Conservation (phyloP, 768 basidiomycete genomes). For the Termitomyces sp. region DNA sequence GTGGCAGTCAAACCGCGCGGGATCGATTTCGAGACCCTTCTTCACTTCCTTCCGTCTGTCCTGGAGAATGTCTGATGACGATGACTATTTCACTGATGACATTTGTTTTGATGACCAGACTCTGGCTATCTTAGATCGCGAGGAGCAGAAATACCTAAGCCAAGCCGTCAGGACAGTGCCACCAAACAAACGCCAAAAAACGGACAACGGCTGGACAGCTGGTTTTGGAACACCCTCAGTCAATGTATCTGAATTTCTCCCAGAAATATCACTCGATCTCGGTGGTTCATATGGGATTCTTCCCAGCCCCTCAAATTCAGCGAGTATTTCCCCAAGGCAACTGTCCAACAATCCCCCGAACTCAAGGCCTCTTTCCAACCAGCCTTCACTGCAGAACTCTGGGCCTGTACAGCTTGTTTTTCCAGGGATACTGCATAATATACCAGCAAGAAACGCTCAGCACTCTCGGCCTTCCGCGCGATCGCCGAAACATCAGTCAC, state of each 20-base stretch:
- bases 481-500: slow-evolving; percentile 4
- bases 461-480: slow-evolving; percentile 9
- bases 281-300: slow-evolving; percentile 52
- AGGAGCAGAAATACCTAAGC: slow-evolving; percentile 40
- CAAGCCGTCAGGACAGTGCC: slow-evolving; percentile 19
- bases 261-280: slow-evolving; percentile 55
- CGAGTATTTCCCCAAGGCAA: neutral
- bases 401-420: neutral
- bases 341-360: neutral
- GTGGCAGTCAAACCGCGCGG: neutral
- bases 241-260: slow-evolving; percentile 46
- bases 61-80: slow-evolving; percentile 50
- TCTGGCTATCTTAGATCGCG: slow-evolving; percentile 54
- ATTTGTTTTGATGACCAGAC: slow-evolving; percentile 57
- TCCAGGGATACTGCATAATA: neutral
- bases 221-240: slow-evolving; percentile 20
- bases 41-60: neutral
- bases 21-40: neutral
- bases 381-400: neutral
- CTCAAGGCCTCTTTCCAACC: neutral
- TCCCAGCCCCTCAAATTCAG: slow-evolving; percentile 5
- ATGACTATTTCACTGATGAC: slow-evolving; percentile 61
- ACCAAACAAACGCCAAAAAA: slow-evolving; percentile 54
- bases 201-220: slow-evolving; percentile 36
- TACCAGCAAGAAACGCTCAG: slow-evolving; percentile 1